These are phyloP conservation scores for Buddleja alternifolia DNA, from an alignment of 257 asterid species.

Conservation along the genomic window DNA sequence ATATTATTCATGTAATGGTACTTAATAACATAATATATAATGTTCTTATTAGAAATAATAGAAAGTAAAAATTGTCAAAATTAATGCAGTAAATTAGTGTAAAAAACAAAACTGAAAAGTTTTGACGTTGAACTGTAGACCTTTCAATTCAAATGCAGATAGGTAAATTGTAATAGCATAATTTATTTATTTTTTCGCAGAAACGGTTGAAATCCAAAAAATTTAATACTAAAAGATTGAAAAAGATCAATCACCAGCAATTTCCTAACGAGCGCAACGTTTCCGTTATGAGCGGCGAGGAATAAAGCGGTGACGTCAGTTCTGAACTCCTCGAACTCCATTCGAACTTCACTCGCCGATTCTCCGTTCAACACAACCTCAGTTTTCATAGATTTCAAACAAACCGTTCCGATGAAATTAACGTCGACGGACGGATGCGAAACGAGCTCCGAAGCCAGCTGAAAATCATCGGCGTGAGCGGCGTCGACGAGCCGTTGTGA, in stretches of 20 bases:
- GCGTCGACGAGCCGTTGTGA: conserved; percentile 69
- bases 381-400: conserved; percentile 55
- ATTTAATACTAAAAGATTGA: not conserved
- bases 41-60: not conserved
- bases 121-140: not conserved
- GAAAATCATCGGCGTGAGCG: conserved; percentile 53
- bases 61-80: not conserved
- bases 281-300: conserved; percentile 77
- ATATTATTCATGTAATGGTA: no score
- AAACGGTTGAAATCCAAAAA: not conserved
- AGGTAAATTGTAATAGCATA: not conserved
- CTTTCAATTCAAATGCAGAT: conserved; percentile 15
- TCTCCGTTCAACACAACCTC: conserved; percentile 68
- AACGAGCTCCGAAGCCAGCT: conserved; percentile 50
- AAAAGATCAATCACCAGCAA: conserved; percentile 50
- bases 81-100: conserved; percentile 7
- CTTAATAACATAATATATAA: not conserved
- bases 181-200: not conserved
- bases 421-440: conserved; percentile 55
- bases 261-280: conserved; percentile 51
- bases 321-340: conserved; percentile 73
- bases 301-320: conserved; percentile 78
- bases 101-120: not conserved
- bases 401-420: conserved; percentile 66
- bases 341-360: conserved; percentile 50